Evolutionary conservation across 805 yeast species (phyloP).

Genomic region (Ogataea ramenticola): DNA sequence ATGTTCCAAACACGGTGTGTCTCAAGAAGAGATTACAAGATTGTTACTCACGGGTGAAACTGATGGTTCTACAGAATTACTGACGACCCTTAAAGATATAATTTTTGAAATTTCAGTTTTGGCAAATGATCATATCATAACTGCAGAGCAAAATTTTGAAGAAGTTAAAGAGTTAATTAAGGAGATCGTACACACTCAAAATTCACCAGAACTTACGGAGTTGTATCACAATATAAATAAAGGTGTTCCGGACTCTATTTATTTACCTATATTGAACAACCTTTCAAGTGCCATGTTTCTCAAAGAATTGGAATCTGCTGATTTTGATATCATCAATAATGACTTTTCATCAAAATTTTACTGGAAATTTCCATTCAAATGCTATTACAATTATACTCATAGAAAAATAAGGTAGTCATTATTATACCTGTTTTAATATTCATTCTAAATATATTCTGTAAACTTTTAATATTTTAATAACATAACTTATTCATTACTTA

Average conservation of each 20-base stretch:
- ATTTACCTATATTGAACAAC: constrained; percentile 60
- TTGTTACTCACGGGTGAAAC: constrained; percentile 26
- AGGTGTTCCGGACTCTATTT: constrained; percentile 55
- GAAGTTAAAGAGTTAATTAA: constrained; percentile 24
- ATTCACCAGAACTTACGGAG: neutral
- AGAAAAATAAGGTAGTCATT: neutral
- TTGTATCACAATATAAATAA: constrained; percentile 26
- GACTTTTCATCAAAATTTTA: constrained; percentile 22
- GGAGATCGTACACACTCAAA: constrained; percentile 18
- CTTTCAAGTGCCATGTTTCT: constrained; percentile 61
- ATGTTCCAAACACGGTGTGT: constrained; percentile 43
- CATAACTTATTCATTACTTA: no score
- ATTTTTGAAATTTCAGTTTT: constrained; percentile 63
- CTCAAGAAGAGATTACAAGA: constrained; percentile 59
- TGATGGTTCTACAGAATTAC: no score
- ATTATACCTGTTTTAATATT: no score
- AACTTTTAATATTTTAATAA: no score
- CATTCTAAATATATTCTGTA: no score
- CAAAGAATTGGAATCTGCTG: constrained; percentile 48
- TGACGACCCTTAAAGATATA: constrained; percentile 41
- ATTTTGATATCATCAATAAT: constrained; percentile 52
- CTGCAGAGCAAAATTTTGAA: constrained; percentile 53
- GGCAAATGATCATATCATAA: constrained; percentile 74
- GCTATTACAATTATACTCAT: constrained; percentile 39
- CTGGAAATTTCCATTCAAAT: constrained; percentile 60